Base-by-base conservation (phyloP, 192 early-diverging fungal genomes). In the Umbelopsis isabellina region DNA sequence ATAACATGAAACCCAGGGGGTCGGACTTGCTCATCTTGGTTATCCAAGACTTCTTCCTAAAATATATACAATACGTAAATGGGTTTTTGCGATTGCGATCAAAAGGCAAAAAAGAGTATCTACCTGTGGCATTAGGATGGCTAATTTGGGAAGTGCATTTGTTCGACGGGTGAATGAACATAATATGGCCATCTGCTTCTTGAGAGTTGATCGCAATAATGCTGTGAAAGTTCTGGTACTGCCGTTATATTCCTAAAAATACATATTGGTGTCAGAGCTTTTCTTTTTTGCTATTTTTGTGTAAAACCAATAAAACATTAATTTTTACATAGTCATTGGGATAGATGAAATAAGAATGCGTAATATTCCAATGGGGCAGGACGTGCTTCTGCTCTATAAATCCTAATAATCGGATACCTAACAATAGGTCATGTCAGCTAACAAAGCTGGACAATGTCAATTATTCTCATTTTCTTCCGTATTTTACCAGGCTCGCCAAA, bases 101-200 rank as follows among this genome's bases (percentile, higher is more conserved):
- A 30, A 9, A 23, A 64, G 41, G 11, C 47, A 4, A 13, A 25
- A 25, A 44, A 18, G 44, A 25, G 45, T 78, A 93, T 88, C 77
- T 94, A 93, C 89, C 77, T 94, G 87, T 6, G 92, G 91, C 15
- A 90, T 21, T 18, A 93, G 77, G 7, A 89, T 91, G 9, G 88
- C 93, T 22, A 92, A 73, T 45, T 87, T 72, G 1, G 86, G 86
- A 48, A 75, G 73, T 2, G 78, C 67, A 37, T 81, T 86, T 25
- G 70, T 69, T 18, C 90, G 80, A 12, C 84, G 80, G 41, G 88
- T 85, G 21, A 92, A 79, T 2, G 76, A 83, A 66, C 91, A 92
- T 15, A 95, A 87, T 9, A 89, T 93, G 20, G 87, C 82, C 72
- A 87, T 91, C 18, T 86, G 75, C 52, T 76, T 75, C 53, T 82